A percentile compares a stretch with the other conserved stretches of the same genome.
phyloP scores from a whole-genome alignment of 1,284 basidiomycete species.

The Tilletia indica region DNA sequence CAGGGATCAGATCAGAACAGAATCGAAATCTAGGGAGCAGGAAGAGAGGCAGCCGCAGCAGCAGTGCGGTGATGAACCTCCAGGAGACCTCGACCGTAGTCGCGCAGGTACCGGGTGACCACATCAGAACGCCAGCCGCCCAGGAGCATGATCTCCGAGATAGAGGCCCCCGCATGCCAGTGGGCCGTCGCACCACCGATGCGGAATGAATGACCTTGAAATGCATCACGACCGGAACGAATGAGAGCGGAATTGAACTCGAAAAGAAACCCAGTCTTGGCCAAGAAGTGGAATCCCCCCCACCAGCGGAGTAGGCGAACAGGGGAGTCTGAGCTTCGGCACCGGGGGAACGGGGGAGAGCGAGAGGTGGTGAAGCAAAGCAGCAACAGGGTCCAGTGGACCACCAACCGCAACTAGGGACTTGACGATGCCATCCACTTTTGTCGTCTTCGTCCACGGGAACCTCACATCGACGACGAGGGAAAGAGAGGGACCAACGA shows the following conservation, averaged over 20 bases:
- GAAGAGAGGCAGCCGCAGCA: too few relatives aligned
- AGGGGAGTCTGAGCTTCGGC: not conserved
- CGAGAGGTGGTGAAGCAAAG: not conserved
- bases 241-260: not conserved
- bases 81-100: not conserved
- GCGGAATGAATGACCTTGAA: not conserved
- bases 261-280: not conserved
- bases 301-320: not conserved
- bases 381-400: not conserved
- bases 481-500: not conserved
- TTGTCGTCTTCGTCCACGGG: not conserved
- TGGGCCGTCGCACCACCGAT: not conserved
- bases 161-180: not conserved
- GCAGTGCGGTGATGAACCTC: not conserved
- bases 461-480: not conserved
- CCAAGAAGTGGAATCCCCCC: too few relatives aligned
- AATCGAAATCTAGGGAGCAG: too few relatives aligned
- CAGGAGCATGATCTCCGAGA: not conserved
- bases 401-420: not conserved
- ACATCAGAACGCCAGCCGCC: not conserved
- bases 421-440: not conserved
- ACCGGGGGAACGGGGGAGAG: not conserved
- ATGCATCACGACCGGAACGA: not conserved
- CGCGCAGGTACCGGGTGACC: not conserved
- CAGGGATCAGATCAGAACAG: too few relatives aligned